Conservation (phyloP, 1,284 basidiomycete genomes). For the Pseudozyma pruni region DNA sequence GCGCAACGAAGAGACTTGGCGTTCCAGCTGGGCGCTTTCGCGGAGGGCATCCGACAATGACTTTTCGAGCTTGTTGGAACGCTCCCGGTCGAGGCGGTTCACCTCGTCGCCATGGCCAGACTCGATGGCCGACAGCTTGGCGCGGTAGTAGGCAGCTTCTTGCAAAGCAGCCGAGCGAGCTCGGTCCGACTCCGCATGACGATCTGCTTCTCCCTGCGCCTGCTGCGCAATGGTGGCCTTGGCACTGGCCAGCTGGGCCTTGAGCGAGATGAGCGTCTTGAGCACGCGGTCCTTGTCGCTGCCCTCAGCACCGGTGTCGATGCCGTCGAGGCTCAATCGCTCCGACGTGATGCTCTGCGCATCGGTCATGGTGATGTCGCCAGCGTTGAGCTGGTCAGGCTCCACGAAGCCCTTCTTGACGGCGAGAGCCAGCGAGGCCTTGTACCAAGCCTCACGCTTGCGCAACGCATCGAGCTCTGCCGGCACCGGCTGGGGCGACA, state of each 20-base stretch:
- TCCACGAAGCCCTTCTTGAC: conserved; percentile 83
- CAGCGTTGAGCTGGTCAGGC: conserved; percentile 69
- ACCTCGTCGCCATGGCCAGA: conserved; percentile 76
- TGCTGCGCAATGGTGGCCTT: conserved; percentile 82
- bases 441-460: conserved; percentile 87
- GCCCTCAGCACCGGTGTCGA: conserved; percentile 69
- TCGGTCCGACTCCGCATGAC: conserved; percentile 82
- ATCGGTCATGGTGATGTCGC: conserved; percentile 45
- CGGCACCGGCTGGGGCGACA: conserved; percentile 28
- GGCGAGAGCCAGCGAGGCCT: conserved; percentile 81
- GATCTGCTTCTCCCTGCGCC: conserved; percentile 80
- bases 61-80: conserved; percentile 81
- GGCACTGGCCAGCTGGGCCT: conserved; percentile 86
- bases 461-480: conserved; percentile 80
- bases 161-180: conserved; percentile 83
- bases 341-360: conserved; percentile 35
- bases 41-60: conserved; percentile 79
- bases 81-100: conserved; percentile 80
- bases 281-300: conserved; percentile 72
- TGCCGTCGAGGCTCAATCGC: conserved; percentile 47
- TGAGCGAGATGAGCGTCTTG: conserved; percentile 83
- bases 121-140: conserved; percentile 89
- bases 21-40: conserved; percentile 79
- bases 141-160: conserved; percentile 95
- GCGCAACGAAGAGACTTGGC: conserved; percentile 71